Evolutionary conservation across 1,139 yeast genomes (phyloP), one percentile per base, ranked within the genome.

Genomic region (Spathaspora sp.): DNA sequence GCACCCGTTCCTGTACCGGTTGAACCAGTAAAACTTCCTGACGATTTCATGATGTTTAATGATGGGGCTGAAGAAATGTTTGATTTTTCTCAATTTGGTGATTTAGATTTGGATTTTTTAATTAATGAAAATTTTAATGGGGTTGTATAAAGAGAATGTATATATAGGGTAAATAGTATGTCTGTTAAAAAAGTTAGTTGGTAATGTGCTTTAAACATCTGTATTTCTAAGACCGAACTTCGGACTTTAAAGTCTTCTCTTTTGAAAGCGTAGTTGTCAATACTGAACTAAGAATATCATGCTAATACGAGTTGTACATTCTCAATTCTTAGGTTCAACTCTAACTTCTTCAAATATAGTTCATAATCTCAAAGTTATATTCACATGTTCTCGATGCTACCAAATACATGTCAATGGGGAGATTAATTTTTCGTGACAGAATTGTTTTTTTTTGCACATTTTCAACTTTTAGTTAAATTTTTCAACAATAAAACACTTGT

Each of bases 91-190:
- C 54, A 51, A 43, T 51, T 51, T 33, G 45, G 38, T 33, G 56
- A 53, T 23, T 61, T 69, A 47, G 70, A 70, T 48, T 62, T 70
- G 43, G 74, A 70, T 41, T 64, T 70, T 45, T 56, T 70, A 38
- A 62, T 61, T 39, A 69, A 65, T 47, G 68, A 68, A 23, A 51
- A 50, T 23, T 53, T 65, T 39, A 17, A 16, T 11, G 38, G 6
- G 8, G 38, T 34, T 34, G 16, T 34, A 15, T 34, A 34, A 15
- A 6, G 11, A 15, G 15, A 29, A 6, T 7, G 34, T 29, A n/a
- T 11, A 13, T 29, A 29, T 29, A 29, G 25, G 27, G 11, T 10
- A 25, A 25, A 3, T 4, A 10, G 3, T 4, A 10, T 25, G 25
- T 24, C 25, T 24, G 25, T 24, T 24, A 6, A 6, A 24, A 24